phyloP scores from a whole-genome alignment of 768 basidiomycete genomes.

The Leccinum olivaceopallidum region DNA sequence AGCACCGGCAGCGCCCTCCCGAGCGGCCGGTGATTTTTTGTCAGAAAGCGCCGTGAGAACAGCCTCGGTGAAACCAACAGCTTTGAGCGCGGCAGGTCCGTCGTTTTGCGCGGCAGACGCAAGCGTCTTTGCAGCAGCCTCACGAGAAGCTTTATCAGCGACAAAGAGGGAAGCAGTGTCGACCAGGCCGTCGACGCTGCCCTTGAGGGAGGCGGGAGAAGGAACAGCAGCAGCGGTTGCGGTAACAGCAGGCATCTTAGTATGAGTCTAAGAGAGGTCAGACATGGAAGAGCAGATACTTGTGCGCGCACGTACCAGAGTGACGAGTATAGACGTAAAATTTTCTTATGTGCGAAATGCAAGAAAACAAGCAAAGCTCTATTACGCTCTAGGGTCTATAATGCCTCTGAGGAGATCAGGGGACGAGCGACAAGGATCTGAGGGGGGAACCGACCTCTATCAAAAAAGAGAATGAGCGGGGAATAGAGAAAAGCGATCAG shows the following conservation, averaged over 20 bases:
- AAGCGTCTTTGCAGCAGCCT: slow-evolving; percentile 66
- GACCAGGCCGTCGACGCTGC: slow-evolving; percentile 61
- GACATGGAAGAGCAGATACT: not conserved
- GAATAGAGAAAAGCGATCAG: slow-evolving; percentile 22
- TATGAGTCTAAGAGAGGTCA: slow-evolving; percentile 41
- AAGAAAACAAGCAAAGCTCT: slow-evolving; percentile 64
- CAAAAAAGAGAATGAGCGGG: slow-evolving; percentile 31
- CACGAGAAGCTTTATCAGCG: slow-evolving; percentile 82
- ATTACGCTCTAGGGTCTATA: slow-evolving; percentile 46
- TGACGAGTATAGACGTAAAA: slow-evolving; percentile 33
- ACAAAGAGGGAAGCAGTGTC: slow-evolving; percentile 79
- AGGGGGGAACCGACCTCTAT: slow-evolving; percentile 34
- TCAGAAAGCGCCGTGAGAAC: slow-evolving; percentile 83
- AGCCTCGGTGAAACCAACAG: slow-evolving; percentile 70
- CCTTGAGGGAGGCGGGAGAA: slow-evolving; percentile 72
- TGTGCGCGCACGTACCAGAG: slow-evolving; percentile 41
- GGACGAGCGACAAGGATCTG: not conserved
- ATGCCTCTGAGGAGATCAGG: slow-evolving; percentile 32
- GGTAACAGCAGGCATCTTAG: slow-evolving; percentile 79
- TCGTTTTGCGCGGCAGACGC: slow-evolving; percentile 80
- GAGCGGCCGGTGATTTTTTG: slow-evolving; percentile 92
- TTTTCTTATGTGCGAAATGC: slow-evolving; percentile 38
- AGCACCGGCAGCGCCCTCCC: slow-evolving; percentile 83
- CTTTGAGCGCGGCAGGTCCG: slow-evolving; percentile 74
- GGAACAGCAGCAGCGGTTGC: slow-evolving; percentile 58